phyloP scores from a whole-genome alignment of 805 yeast genomes.

The Starmerella sirachaensis region DNA sequence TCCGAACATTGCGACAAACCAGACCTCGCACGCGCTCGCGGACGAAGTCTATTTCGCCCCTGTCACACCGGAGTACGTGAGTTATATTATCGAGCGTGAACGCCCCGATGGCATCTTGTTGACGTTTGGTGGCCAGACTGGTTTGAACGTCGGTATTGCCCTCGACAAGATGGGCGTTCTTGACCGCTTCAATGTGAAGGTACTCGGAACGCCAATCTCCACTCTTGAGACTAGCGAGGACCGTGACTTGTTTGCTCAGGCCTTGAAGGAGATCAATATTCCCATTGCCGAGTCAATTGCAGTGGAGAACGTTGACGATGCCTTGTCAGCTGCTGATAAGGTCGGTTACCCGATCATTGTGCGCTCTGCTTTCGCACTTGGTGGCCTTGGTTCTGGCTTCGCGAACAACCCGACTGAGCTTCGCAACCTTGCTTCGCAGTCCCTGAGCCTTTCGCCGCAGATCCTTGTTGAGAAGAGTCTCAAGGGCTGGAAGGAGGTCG shows the following conservation, averaged over 20 bases:
- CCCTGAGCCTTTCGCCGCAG: conserved; percentile 84
- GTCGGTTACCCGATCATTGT: conserved; percentile 95
- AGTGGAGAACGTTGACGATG: conserved; percentile 85
- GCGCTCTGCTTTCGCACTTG: conserved; percentile 93
- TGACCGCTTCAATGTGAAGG: conserved; percentile 82
- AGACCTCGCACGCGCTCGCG: conserved; percentile 87
- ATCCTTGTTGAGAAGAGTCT: conserved; percentile 90
- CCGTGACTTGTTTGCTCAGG: conserved; percentile 90
- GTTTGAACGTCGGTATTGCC: conserved; percentile 87
- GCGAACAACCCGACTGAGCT: conserved; percentile 76
- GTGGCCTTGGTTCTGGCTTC: conserved; percentile 96
- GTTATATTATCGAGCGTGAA: conserved; percentile 90
- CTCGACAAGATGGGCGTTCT: conserved; percentile 91
- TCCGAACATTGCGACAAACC: conserved; percentile 95
- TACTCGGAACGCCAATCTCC: conserved; percentile 92
- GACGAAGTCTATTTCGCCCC: conserved; percentile 94
- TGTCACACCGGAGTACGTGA: conserved; percentile 92
- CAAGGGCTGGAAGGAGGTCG: conserved; percentile 99
- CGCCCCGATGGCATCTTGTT: conserved; percentile 90
- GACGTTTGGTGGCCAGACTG: conserved; percentile 99
- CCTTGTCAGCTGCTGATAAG: conserved; percentile 72
- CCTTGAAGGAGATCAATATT: conserved; percentile 85
- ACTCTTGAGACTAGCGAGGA: conserved; percentile 96
- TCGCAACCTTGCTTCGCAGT: conserved; percentile 76
- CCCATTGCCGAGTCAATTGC: conserved; percentile 97